These are phyloP conservation scores for Nepenthes mirabilis DNA, from an alignment of 148 eudicot genomes.

Conservation along the genomic window DNA sequence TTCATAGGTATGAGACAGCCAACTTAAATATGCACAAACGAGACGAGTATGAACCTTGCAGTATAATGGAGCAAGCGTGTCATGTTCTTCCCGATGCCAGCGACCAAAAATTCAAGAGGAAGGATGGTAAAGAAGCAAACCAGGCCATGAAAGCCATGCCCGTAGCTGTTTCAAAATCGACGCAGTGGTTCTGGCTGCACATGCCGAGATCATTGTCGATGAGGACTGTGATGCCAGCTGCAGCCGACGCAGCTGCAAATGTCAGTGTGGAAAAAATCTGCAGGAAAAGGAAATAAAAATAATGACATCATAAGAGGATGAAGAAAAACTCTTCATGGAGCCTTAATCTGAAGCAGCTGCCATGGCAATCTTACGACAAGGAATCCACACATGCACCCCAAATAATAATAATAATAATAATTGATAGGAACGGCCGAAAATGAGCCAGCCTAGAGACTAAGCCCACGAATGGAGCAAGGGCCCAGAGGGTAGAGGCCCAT, in stretches of 20 bases:
- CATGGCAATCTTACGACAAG: no score
- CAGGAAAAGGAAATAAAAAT: constrained; percentile 1
- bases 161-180: constrained; percentile 47
- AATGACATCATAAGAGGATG: background rate
- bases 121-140: constrained; percentile 47
- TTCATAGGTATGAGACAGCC: background rate
- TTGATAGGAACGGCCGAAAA: no score
- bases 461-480: no score
- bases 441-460: no score
- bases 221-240: constrained; percentile 58
- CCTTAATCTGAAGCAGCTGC: no score
- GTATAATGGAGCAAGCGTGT: background rate
- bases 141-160: constrained; percentile 58
- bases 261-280: constrained; percentile 56
- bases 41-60: background rate
- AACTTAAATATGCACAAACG: no score
- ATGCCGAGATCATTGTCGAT: constrained; percentile 36
- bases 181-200: constrained; percentile 42
- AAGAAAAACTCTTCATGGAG: no score
- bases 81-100: constrained; percentile 24
- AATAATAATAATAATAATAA: no score
- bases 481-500: no score
- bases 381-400: no score
- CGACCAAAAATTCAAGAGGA: constrained; percentile 46
- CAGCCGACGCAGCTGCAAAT: constrained; percentile 60